phyloP scores from a whole-genome alignment of 2,329 filamentous ascomycete genomes.

The Cylindrodendrum hubeiense region DNA sequence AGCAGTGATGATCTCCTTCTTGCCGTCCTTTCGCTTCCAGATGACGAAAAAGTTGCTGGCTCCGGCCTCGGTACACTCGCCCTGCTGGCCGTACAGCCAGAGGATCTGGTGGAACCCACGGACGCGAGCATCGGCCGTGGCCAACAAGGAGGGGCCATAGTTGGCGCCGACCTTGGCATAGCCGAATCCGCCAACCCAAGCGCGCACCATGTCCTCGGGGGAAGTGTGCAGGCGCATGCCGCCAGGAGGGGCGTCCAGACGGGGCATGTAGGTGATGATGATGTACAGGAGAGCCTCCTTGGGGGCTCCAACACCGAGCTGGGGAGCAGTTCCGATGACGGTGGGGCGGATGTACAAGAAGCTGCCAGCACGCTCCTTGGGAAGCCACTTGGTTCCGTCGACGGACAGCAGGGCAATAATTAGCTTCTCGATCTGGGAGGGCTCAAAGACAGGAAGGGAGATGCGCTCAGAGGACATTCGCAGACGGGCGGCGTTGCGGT shows the following conservation, averaged over 20 bases:
- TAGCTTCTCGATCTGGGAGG: constrained; percentile 79
- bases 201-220: constrained; percentile 84
- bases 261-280: constrained; percentile 74
- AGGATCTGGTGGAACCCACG: constrained; percentile 89
- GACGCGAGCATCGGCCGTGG: constrained; percentile 79
- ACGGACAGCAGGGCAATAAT: constrained; percentile 78
- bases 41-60: constrained; percentile 94
- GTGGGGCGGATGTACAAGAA: constrained; percentile 91
- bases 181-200: constrained; percentile 94
- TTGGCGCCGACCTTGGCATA: constrained; percentile 95
- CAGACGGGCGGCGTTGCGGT: constrained; percentile 77
- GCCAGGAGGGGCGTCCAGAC: constrained; percentile 62
- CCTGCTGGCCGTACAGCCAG: constrained; percentile 88
- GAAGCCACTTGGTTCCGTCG: constrained; percentile 85
- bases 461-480: constrained; percentile 73
- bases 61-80: constrained; percentile 88
- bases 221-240: constrained; percentile 83
- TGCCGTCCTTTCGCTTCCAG: constrained; percentile 68
- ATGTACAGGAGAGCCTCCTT: constrained; percentile 91
- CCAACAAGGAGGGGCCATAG: constrained; percentile 86
- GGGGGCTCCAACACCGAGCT: constrained; percentile 85
- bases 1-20: constrained; percentile 81
- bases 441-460: constrained; percentile 80
- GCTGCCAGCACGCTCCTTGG: constrained; percentile 72
- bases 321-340: constrained; percentile 84